Evolutionary conservation across 352 stramenopile genomes (phyloP).

Genomic region (Phytopythium vexans): DNA sequence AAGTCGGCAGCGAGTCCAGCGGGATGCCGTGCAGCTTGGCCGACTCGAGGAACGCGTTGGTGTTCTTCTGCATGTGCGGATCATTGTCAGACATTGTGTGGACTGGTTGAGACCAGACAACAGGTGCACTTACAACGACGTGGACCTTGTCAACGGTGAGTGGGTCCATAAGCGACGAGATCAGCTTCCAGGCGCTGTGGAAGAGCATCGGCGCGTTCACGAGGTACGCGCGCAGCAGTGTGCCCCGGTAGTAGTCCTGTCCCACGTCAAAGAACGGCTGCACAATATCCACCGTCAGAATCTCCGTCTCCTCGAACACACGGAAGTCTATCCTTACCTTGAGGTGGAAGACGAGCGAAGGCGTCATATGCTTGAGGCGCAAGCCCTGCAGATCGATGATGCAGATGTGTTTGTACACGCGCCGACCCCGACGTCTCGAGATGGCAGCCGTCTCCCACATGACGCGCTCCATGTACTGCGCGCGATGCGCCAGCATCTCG

Average conservation of each 20-base stretch:
- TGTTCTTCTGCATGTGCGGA: slow-evolving; percentile 38
- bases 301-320: not conserved
- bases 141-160: slow-evolving; percentile 81
- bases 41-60: slow-evolving; percentile 48
- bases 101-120: not conserved
- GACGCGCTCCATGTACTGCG: slow-evolving; percentile 78
- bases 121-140: slow-evolving; percentile 51
- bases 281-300: slow-evolving; percentile 3
- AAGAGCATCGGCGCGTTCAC: slow-evolving; percentile 84
- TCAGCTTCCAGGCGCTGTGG: slow-evolving; percentile 76
- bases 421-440: slow-evolving; percentile 47
- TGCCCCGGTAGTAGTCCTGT: slow-evolving; percentile 80
- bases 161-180: slow-evolving; percentile 60
- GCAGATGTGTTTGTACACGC: slow-evolving; percentile 83
- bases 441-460: slow-evolving; percentile 73
- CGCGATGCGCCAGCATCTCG: slow-evolving; percentile 54
- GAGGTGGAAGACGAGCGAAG: slow-evolving; percentile 51
- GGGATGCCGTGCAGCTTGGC: slow-evolving; percentile 63
- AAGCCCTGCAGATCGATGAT: slow-evolving; percentile 76
- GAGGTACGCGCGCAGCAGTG: slow-evolving; percentile 70
- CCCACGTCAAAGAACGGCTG: slow-evolving; percentile 73
- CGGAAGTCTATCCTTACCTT: slow-evolving; percentile 31
- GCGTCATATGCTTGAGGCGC: slow-evolving; percentile 60
- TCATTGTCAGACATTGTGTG: not conserved
- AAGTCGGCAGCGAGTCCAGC: slow-evolving; percentile 51